Evolutionary conservation across 257 asterid species (phyloP).

Genomic region (Solanum ossicruentum): DNA sequence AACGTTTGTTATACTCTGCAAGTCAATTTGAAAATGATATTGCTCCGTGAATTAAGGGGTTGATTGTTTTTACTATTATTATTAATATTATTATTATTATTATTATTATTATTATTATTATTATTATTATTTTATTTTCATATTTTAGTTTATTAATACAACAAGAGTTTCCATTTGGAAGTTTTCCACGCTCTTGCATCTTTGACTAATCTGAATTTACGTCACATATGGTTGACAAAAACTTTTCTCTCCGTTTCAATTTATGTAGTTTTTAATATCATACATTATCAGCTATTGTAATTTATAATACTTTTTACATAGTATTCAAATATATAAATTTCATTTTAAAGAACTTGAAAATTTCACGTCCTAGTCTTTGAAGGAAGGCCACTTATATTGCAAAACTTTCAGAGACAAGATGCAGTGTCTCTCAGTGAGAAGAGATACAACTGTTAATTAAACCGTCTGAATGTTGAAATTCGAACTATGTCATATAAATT

Average conservation of each 20-base stretch:
- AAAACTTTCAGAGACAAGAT: neutral
- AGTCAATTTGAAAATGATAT: neutral
- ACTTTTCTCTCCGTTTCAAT: neutral
- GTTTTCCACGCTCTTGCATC: neutral
- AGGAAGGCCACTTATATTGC: neutral
- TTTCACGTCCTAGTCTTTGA: neutral
- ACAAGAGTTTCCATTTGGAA: neutral
- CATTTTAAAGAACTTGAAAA: too few species aligned
- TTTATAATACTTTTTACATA: too few species aligned
- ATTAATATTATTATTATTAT: neutral
- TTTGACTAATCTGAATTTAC: too few species aligned
- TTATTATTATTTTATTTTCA: neutral
- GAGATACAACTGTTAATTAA: fast-evolving
- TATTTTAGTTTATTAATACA: neutral
- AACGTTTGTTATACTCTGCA: neutral
- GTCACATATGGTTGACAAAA: too few species aligned
- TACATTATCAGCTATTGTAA: too few species aligned
- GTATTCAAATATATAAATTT: too few species aligned
- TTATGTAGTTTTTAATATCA: too few species aligned
- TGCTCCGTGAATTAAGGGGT: neutral
- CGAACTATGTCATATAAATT: too few species aligned
- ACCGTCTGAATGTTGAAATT: too few species aligned
- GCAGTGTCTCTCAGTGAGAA: neutral
- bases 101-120: neutral
- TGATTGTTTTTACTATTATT: neutral